Evolutionary conservation across 2,329 filamentous ascomycete genomes (phyloP).

Genomic region (Acrocalymma vagum): DNA sequence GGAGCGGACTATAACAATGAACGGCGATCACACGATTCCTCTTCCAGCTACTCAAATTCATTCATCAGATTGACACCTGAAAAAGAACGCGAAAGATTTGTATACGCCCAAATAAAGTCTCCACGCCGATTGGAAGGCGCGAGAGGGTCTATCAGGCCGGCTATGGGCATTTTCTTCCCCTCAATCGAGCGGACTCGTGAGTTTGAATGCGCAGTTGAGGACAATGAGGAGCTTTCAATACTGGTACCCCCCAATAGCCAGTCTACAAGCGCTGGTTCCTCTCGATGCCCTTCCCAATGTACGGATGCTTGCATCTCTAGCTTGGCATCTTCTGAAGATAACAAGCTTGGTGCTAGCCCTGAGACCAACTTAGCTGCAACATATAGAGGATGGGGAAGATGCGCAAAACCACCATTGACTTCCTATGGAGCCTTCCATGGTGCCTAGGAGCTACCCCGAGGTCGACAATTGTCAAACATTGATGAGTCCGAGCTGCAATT

Average conservation of each 20-base stretch:
- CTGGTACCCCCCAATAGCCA: conserved; percentile 40
- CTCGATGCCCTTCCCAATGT: conserved; percentile 27
- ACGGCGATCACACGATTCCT: conserved; percentile 22
- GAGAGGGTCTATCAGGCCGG: too few relatives aligned
- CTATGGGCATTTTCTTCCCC: conserved; percentile 38
- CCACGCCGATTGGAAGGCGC: too few relatives aligned
- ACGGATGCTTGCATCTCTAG: conserved; percentile 25
- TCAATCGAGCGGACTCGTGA: conserved; percentile 19
- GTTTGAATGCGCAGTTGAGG: conserved; percentile 23
- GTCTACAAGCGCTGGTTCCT: conserved; percentile 29
- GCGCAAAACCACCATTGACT: background rate
- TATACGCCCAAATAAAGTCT: too few relatives aligned
- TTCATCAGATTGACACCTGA: conserved; percentile 17
- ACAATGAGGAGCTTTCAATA: conserved; percentile 20
- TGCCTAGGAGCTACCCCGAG: conserved; percentile 1
- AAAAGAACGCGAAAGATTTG: conserved; percentile 37
- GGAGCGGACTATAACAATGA: conserved; percentile 16
- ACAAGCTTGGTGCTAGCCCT: background rate
- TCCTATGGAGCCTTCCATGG: too few relatives aligned
- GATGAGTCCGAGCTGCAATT: conserved; percentile 38
- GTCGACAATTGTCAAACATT: conserved; percentile 35
- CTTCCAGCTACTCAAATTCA: conserved; percentile 27
- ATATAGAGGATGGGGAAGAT: background rate
- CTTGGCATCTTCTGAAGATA: conserved; percentile 18
- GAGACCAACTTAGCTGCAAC: background rate